Conservation (phyloP, 495 filamentous ascomycete genomes). For the Baudoinia panamericana region DNA sequence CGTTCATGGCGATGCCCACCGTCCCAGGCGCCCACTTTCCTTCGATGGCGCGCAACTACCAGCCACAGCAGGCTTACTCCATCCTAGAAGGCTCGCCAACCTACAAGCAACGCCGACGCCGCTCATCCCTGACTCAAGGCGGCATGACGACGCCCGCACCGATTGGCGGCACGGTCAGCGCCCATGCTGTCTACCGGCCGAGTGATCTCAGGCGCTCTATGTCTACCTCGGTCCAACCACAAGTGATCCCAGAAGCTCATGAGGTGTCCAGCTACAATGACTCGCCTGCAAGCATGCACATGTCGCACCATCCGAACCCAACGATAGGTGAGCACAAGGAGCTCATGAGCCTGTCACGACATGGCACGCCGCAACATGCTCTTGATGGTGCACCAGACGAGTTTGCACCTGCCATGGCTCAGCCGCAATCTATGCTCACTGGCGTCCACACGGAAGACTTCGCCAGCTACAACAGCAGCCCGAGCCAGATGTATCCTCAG, state of each 20-base stretch:
- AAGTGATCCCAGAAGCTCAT: conserved; percentile 52
- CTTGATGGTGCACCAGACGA: conserved; percentile 38
- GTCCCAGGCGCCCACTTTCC: conserved; percentile 63
- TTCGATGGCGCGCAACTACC: conserved; percentile 51
- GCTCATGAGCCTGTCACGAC: conserved; percentile 68
- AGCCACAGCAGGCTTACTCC: conserved; percentile 71
- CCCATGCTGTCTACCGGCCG: conserved; percentile 54
- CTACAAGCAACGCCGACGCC: conserved; percentile 90
- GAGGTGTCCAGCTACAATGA: conserved; percentile 44
- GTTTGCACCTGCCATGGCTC: background rate
- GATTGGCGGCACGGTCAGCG: conserved; percentile 32
- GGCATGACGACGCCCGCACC: conserved; percentile 47
- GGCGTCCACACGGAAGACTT: conserved; percentile 50
- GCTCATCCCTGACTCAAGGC: conserved; percentile 74
- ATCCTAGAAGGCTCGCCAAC: conserved; percentile 96
- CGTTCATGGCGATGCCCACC: conserved; percentile 83
- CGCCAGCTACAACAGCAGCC: conserved; percentile 46
- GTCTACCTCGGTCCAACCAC: conserved; percentile 72
- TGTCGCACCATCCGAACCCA: conserved; percentile 32
- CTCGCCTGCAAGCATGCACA: conserved; percentile 50
- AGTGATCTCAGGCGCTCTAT: conserved; percentile 86
- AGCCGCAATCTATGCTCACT: background rate
- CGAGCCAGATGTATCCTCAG: conserved; percentile 25
- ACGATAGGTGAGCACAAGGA: conserved; percentile 58
- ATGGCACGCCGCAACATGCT: conserved; percentile 72